phyloP scores from a whole-genome alignment of 805 yeast genomes.

The Jamesozyma gamospora region DNA sequence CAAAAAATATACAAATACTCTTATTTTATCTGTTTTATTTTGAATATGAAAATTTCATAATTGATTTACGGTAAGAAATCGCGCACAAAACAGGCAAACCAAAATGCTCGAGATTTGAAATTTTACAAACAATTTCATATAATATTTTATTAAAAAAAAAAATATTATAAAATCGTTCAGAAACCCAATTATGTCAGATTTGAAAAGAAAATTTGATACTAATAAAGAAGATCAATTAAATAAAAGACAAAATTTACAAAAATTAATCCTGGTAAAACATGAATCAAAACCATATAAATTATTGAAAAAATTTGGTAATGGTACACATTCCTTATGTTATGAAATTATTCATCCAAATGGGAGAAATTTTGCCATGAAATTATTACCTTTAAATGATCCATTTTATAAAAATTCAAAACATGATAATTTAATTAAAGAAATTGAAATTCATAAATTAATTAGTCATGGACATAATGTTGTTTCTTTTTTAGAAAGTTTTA shows the following conservation, averaged over 20 bases:
- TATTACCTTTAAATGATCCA: slow-evolving; percentile 1
- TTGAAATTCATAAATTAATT: slow-evolving; percentile 2
- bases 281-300: slow-evolving; percentile 1
- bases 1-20: too few species aligned
- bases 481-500: slow-evolving; percentile 1
- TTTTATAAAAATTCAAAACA: neutral
- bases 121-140: neutral
- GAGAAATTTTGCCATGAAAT: slow-evolving; percentile 2
- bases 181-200: too few species aligned
- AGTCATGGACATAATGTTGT: neutral
- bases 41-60: too few species aligned
- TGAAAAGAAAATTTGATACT: too few species aligned
- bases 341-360: slow-evolving; percentile 4
- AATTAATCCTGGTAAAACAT: slow-evolving; percentile 1
- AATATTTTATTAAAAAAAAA: too few species aligned
- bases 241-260: slow-evolving; percentile 3
- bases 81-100: too few species aligned
- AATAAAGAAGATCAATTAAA: too few species aligned
- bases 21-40: too few species aligned
- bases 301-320: neutral
- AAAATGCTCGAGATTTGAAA: too few species aligned
- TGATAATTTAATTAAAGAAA: slow-evolving; percentile 1
- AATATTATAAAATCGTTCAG: too few species aligned
- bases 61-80: too few species aligned
- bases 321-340: slow-evolving; percentile 2